These are phyloP conservation scores for Symbiodinium pilosum DNA, from an alignment of 73 alveolate genomes.

Conservation along the genomic window DNA sequence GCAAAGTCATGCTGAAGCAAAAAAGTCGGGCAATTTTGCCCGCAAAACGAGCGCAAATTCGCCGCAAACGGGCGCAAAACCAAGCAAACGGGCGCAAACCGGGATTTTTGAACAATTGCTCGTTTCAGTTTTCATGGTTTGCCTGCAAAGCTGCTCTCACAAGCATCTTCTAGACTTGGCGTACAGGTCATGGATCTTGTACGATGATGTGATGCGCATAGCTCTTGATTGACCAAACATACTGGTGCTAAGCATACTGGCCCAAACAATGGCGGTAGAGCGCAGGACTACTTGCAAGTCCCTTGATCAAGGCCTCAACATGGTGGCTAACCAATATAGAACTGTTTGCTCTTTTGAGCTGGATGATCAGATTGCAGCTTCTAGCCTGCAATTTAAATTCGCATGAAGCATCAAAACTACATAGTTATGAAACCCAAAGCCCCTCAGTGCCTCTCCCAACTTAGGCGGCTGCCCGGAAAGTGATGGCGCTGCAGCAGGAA, in stretches of 20 bases:
- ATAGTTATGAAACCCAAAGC: too few species aligned
- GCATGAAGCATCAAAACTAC: too few species aligned
- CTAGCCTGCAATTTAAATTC: background rate
- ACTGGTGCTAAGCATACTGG: background rate
- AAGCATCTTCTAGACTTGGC: too few species aligned
- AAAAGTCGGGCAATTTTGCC: background rate
- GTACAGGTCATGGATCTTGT: background rate
- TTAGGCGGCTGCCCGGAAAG: background rate
- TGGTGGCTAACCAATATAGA: background rate
- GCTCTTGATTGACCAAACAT: background rate
- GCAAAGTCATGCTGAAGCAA: background rate
- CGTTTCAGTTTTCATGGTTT: too few species aligned
- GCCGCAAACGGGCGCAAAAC: conserved; percentile 44
- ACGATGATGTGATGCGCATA: background rate
- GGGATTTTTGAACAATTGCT: background rate
- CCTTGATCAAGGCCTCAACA: background rate
- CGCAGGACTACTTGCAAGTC: background rate
- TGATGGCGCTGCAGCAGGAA: background rate
- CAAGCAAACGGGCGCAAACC: background rate
- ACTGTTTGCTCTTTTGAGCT: background rate
- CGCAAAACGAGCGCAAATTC: conserved; percentile 48
- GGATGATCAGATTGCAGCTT: background rate
- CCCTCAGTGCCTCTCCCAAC: background rate
- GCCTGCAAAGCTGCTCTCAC: too few species aligned
- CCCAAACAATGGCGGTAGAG: background rate